phyloP scores from a whole-genome alignment of 2,329 filamentous ascomycete species.

The Talaromyces verruculosus region DNA sequence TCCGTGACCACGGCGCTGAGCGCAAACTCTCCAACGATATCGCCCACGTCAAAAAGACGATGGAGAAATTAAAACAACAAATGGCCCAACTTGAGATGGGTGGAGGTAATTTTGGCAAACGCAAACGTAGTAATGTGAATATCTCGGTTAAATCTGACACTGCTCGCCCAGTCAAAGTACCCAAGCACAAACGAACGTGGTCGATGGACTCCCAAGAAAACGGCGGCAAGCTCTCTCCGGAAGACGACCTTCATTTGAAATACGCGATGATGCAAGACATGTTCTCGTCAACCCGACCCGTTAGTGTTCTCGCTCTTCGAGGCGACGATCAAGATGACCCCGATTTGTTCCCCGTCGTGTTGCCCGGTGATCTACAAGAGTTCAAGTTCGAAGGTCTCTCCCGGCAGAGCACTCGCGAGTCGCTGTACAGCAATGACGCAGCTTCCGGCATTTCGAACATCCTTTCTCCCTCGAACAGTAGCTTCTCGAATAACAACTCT shows the following conservation, averaged over 20 bases:
- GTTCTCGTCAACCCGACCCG: constrained; percentile 47
- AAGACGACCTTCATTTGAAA: constrained; percentile 49
- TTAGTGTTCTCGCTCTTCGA: constrained; percentile 45
- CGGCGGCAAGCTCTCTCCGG: constrained; percentile 41
- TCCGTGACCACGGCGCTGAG: constrained; percentile 93
- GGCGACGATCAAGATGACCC: constrained; percentile 49
- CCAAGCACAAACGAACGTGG: constrained; percentile 92
- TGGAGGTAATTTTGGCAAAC: constrained; percentile 60
- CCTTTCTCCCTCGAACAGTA: constrained; percentile 43
- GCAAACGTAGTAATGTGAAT: constrained; percentile 59
- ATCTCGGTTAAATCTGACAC: constrained; percentile 47
- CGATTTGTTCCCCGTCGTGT: constrained; percentile 44
- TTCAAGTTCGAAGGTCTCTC: constrained; percentile 33
- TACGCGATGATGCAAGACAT: constrained; percentile 47
- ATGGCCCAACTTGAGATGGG: constrained; percentile 71
- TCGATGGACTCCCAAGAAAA: constrained; percentile 74
- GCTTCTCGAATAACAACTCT: constrained; percentile 39
- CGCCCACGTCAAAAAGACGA: constrained; percentile 91
- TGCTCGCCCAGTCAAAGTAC: constrained; percentile 73
- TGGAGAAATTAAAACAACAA: constrained; percentile 93
- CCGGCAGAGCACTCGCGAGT: constrained; percentile 34
- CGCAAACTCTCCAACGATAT: constrained; percentile 93
- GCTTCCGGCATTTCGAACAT: constrained; percentile 34
- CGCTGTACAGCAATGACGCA: constrained; percentile 35
- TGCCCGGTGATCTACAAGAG: constrained; percentile 36